phyloP scores from a whole-genome alignment of 805 yeast species.

The Saitoella complicata region DNA sequence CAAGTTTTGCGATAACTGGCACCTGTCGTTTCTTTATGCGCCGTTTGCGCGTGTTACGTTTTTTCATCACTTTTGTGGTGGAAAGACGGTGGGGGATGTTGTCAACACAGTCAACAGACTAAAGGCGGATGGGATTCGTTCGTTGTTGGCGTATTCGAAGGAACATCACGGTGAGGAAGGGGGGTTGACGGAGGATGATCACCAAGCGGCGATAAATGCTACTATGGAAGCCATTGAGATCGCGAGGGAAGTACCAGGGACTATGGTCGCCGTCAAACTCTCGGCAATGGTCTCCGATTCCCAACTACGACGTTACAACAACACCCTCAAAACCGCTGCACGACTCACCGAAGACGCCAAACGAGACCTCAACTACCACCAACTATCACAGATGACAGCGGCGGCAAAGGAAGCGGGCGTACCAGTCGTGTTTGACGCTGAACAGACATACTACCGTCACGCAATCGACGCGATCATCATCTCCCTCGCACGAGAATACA shows the following conservation, averaged over 20 bases:
- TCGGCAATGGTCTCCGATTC: too few relatives aligned
- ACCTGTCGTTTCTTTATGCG: neutral
- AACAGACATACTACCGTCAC: constrained; percentile 1
- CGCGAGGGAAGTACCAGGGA: too few relatives aligned
- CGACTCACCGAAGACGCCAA: too few relatives aligned
- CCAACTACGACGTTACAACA: too few relatives aligned
- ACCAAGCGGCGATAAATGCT: too few relatives aligned
- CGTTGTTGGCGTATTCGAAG: neutral
- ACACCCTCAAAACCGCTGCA: too few relatives aligned
- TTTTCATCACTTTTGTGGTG: constrained; percentile 1
- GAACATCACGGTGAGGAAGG: too few relatives aligned
- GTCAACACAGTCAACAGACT: neutral
- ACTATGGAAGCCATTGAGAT: too few relatives aligned
- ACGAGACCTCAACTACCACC: too few relatives aligned
- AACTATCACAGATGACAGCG: too few relatives aligned
- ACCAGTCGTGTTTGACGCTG: constrained; percentile 1
- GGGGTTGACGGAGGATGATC: too few relatives aligned
- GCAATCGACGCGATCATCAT: neutral
- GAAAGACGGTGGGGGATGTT: neutral
- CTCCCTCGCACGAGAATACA: neutral
- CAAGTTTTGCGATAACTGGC: neutral
- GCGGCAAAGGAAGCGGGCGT: neutral
- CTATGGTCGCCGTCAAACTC: too few relatives aligned
- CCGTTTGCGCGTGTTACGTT: neutral
- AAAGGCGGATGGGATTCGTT: neutral